A percentile compares a stretch with the other conserved stretches of the same genome.
These are phyloP conservation scores for Termitomyces sp. DNA, from an alignment of 768 basidiomycete genomes.

Conservation along the genomic window DNA sequence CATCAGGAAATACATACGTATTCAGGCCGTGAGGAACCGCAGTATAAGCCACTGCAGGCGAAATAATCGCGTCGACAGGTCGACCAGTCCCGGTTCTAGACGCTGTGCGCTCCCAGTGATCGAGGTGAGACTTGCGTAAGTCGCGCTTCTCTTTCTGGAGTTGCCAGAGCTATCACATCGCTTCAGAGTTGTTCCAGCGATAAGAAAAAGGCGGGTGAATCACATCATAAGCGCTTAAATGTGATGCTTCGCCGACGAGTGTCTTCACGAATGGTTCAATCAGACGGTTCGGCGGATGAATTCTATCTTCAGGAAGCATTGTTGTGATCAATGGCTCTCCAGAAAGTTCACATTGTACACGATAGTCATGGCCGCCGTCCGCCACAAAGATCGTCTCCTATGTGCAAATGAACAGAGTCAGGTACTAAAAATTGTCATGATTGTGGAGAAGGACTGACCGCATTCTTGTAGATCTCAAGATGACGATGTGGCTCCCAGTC, in stretches of 20 bases:
- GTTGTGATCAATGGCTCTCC: constrained; percentile 55
- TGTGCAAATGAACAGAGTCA: background rate
- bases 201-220: background rate
- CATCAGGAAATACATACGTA: constrained; percentile 26
- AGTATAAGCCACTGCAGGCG: constrained; percentile 52
- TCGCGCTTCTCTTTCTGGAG: constrained; percentile 44
- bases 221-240: constrained; percentile 38
- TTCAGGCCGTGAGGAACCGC: constrained; percentile 61
- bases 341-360: constrained; percentile 31
- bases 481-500: constrained; percentile 59
- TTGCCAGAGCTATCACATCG: constrained; percentile 50
- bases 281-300: constrained; percentile 18
- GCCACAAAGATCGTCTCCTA: constrained; percentile 46
- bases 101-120: constrained; percentile 54
- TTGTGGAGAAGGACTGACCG: constrained; percentile 19
- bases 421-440: background rate
- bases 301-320: constrained; percentile 35
- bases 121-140: constrained; percentile 54
- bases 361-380: constrained; percentile 47
- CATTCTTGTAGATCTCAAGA: constrained; percentile 39
- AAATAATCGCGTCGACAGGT: constrained; percentile 70
- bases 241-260: constrained; percentile 37
- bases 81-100: constrained; percentile 54
- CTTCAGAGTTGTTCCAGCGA: constrained; percentile 4
- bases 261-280: constrained; percentile 37